These are phyloP conservation scores for Leishmania guyanensis DNA, from an alignment of 208 protist genomes.

Conservation along the genomic window DNA sequence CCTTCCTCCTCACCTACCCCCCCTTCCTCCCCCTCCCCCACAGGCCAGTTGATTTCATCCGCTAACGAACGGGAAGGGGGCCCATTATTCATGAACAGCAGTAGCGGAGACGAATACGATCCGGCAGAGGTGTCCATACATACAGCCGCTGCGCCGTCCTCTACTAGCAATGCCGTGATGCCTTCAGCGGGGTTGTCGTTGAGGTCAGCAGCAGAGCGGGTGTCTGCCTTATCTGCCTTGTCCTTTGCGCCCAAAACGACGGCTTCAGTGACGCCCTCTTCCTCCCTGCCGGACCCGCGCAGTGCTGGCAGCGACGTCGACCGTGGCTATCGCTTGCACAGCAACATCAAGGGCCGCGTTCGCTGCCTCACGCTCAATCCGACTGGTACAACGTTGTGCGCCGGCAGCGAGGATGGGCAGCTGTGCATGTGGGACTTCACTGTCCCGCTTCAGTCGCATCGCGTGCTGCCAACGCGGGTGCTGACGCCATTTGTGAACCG, in stretches of 20 bases:
- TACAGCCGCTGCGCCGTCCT: neutral
- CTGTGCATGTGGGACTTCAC: constrained; percentile 84
- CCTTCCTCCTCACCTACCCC: neutral
- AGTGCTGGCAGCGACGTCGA: neutral
- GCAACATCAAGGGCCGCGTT: constrained; percentile 54
- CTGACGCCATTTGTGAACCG: constrained; percentile 85
- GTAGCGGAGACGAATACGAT: constrained; percentile 67
- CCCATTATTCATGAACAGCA: constrained; percentile 5
- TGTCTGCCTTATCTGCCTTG: neutral
- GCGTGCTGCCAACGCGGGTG: constrained; percentile 60
- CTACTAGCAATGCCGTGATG: neutral
- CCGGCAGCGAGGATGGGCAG: constrained; percentile 70
- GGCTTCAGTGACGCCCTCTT: neutral
- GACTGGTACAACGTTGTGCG: constrained; percentile 53
- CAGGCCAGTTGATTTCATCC: neutral
- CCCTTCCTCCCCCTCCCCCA: no score
- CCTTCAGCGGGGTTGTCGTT: neutral
- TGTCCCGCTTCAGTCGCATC: constrained; percentile 37
- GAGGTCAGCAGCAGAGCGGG: neutral
- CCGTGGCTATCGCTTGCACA: constrained; percentile 37
- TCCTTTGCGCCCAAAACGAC: neutral
- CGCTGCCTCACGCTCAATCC: constrained; percentile 62
- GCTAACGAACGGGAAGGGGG: neutral
- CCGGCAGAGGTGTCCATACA: constrained; percentile 32
- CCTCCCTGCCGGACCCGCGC: neutral